Evolutionary conservation across 179 eudicot species (phyloP).

Genomic region (Actinidia arguta): DNA sequence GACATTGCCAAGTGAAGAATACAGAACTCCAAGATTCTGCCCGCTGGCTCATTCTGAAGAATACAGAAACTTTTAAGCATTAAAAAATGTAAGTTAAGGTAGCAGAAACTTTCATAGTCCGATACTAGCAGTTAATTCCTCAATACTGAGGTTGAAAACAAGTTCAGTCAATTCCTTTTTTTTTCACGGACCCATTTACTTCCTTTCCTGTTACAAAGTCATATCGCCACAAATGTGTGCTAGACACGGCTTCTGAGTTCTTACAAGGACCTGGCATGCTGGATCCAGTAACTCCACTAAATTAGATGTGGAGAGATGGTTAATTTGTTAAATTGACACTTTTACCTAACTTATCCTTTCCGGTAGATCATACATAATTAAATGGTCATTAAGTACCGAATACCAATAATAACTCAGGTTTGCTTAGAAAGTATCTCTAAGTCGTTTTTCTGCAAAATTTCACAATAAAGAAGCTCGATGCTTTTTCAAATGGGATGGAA

Average conservation of each 20-base stretch:
- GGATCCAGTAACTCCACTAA: neutral
- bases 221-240: neutral
- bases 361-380: neutral
- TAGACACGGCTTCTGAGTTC: neutral
- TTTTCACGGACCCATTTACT: neutral
- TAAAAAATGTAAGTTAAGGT: neutral
- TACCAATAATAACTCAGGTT: neutral
- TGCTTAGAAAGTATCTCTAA: neutral
- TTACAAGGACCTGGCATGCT: neutral
- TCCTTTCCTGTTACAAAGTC: neutral
- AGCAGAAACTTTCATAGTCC: neutral
- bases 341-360: neutral
- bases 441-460: neutral
- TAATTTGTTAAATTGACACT: neutral
- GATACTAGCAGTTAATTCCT: neutral
- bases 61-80: neutral
- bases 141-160: neutral
- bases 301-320: neutral
- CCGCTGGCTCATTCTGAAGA: conserved; percentile 66
- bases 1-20: conserved; percentile 95
- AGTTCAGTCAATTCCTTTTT: neutral
- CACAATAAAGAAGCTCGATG: neutral
- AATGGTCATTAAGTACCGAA: neutral
- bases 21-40: conserved; percentile 83
- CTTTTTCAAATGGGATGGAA: neutral